phyloP scores from a whole-genome alignment of 2,329 filamentous ascomycete species.

The Thermochaetoides dissita region DNA sequence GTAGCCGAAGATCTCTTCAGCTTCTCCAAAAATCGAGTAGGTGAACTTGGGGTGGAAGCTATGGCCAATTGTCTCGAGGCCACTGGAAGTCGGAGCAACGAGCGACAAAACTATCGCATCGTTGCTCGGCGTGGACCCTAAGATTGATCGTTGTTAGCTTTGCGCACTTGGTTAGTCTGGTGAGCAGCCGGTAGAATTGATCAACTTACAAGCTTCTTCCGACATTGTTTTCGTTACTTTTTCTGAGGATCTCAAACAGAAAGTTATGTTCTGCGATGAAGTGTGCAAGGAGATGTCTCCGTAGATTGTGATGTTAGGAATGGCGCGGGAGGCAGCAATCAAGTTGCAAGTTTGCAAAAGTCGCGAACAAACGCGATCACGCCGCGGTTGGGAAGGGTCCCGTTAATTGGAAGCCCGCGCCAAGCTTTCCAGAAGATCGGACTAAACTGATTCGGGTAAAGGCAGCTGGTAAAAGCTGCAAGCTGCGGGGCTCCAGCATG shows the following conservation, averaged over 20 bases:
- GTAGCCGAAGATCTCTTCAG: slow-evolving; percentile 85
- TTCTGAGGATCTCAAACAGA: no score
- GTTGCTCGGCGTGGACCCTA: slow-evolving; percentile 48
- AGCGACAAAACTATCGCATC: slow-evolving; percentile 50
- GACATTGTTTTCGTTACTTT: background rate
- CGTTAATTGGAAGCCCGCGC: slow-evolving; percentile 12
- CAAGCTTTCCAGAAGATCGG: background rate
- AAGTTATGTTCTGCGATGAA: no score
- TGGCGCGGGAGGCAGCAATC: no score
- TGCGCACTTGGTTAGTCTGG: no score
- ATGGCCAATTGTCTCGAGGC: slow-evolving; percentile 39
- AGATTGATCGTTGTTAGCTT: background rate
- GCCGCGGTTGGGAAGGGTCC: background rate
- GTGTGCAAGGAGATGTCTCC: no score
- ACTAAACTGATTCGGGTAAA: slow-evolving; percentile 3
- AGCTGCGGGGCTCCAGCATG: background rate
- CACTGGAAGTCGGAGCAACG: slow-evolving; percentile 32
- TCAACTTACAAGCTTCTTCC: slow-evolving; percentile 12
- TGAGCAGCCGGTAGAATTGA: no score
- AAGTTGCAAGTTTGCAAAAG: background rate
- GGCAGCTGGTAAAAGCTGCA: slow-evolving; percentile 1
- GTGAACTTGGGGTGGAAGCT: slow-evolving; percentile 78
- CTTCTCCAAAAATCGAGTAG: slow-evolving; percentile 85
- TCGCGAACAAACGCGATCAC: slow-evolving; percentile 7
- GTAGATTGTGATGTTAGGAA: no score